Conservation (phyloP, 129 eudicot species). For the Heracleum sosnowskyi region DNA sequence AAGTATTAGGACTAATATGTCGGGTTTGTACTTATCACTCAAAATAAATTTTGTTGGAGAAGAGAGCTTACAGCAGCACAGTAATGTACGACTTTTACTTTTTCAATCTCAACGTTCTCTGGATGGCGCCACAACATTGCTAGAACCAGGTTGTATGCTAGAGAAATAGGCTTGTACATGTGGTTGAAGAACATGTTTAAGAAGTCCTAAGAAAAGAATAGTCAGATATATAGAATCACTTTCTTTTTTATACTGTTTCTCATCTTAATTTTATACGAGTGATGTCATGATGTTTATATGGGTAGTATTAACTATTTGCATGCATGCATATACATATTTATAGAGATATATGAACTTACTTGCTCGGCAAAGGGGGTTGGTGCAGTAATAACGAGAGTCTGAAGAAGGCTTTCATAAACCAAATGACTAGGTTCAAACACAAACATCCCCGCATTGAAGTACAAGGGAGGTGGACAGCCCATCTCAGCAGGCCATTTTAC, state of each 20-base stretch:
- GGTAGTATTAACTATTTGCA: neutral
- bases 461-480: conserved; percentile 42
- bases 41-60: neutral
- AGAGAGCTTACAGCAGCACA: conserved; percentile 29
- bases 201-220: conserved; percentile 27
- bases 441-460: conserved; percentile 46
- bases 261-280: neutral
- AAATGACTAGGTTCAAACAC: conserved; percentile 33
- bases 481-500: conserved; percentile 39
- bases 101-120: conserved; percentile 42
- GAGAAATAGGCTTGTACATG: conserved; percentile 41
- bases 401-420: conserved; percentile 29
- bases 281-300: neutral
- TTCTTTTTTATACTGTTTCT: neutral
- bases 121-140: conserved; percentile 31
- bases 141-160: conserved; percentile 40
- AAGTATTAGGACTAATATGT: neutral
- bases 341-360: conserved; percentile 13
- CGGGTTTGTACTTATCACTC: neutral
- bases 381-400: conserved; percentile 18
- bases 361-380: conserved; percentile 51
- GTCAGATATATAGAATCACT: neutral
- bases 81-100: conserved; percentile 47
- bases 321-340: neutral
- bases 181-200: conserved; percentile 38